These are phyloP conservation scores for Juglanconis juglandina DNA, from an alignment of 2,329 filamentous ascomycete genomes.

Conservation along the genomic window DNA sequence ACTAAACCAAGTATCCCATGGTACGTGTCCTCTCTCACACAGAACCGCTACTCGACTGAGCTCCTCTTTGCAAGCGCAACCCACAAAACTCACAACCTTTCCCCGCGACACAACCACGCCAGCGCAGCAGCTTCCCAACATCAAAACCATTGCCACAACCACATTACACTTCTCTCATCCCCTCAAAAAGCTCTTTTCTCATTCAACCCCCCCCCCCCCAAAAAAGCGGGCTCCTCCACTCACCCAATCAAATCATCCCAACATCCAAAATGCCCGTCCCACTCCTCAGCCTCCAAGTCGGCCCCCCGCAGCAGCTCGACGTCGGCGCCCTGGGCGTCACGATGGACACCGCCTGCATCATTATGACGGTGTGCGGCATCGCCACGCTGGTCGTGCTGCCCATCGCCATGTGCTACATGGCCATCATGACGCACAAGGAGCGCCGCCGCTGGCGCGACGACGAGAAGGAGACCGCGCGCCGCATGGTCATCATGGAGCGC, in stretches of 20 bases:
- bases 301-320: neutral
- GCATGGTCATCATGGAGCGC: neutral
- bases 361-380: neutral
- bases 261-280: neutral
- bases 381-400: neutral
- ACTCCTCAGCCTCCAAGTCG: neutral
- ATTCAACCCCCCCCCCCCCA: no score
- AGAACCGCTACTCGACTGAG: neutral
- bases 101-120: no score
- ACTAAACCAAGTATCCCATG: neutral
- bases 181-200: no score
- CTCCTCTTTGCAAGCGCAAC: neutral
- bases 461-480: neutral
- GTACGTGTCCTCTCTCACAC: neutral
- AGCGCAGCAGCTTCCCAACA: no score
- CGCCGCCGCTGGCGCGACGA: neutral
- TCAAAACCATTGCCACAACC: neutral
- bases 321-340: neutral
- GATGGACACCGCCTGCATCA: neutral
- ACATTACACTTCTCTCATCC: neutral
- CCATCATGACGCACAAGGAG: neutral
- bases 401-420: neutral
- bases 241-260: neutral
- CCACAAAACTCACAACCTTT: neutral
- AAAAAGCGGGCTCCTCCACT: no score